These are phyloP conservation scores for Wickerhamomyces hampshirensis DNA, from an alignment of 805 yeast species.

Conservation along the genomic window DNA sequence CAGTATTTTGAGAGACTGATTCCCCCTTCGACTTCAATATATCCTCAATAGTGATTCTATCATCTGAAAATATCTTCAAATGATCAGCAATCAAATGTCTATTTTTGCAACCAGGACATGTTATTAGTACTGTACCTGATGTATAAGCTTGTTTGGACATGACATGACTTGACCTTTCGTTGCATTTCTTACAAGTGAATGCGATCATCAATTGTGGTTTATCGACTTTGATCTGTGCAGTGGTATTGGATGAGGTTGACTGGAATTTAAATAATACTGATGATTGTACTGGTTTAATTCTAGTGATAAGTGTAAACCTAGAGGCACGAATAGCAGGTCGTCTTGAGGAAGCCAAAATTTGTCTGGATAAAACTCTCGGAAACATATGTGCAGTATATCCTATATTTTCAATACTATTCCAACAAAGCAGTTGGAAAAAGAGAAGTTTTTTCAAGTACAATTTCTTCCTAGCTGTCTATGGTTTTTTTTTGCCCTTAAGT, in stretches of 20 bases:
- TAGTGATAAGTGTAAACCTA: background rate
- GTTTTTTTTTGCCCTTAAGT: no score
- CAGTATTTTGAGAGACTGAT: slow-evolving; percentile 54
- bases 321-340: background rate
- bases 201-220: slow-evolving; percentile 82
- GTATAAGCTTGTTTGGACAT: slow-evolving; percentile 90
- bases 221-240: slow-evolving; percentile 47
- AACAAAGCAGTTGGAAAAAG: no score
- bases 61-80: slow-evolving; percentile 76
- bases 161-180: slow-evolving; percentile 79
- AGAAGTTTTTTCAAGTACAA: no score
- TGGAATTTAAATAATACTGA: slow-evolving; percentile 11
- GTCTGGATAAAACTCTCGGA: background rate
- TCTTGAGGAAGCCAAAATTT: no score
- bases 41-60: slow-evolving; percentile 72
- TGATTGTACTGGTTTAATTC: background rate
- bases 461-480: no score
- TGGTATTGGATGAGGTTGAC: slow-evolving; percentile 10
- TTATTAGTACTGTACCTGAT: slow-evolving; percentile 79
- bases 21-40: slow-evolving; percentile 75
- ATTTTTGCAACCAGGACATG: slow-evolving; percentile 87
- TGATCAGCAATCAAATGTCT: slow-evolving; percentile 92
- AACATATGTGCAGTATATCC: background rate
- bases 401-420: no score
- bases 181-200: slow-evolving; percentile 88